phyloP scores from a whole-genome alignment of 169 alveolate genomes.

The Plasmodium blacklocki region DNA sequence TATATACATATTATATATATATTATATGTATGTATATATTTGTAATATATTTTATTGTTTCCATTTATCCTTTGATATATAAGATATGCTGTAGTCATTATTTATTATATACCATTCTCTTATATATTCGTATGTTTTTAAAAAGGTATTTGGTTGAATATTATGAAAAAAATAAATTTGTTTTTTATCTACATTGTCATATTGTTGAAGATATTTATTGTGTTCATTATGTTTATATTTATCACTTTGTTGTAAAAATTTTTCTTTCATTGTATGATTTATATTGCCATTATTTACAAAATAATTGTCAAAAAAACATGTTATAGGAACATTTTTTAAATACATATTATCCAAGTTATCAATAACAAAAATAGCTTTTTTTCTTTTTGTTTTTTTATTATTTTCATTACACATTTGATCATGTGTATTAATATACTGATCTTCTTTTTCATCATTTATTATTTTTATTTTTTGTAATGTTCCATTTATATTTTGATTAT shows the following conservation, averaged over 20 bases:
- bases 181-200: background rate
- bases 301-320: conserved; percentile 6
- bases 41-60: background rate
- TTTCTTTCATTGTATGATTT: background rate
- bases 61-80: conserved; percentile 53
- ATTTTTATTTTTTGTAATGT: background rate
- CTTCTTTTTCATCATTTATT: background rate
- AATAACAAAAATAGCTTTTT: conserved; percentile 47
- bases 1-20: no score
- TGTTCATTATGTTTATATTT: background rate
- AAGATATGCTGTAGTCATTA: conserved; percentile 15
- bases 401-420: no score
- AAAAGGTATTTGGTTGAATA: background rate
- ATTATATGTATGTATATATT: no score
- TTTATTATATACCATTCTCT: conserved; percentile 62
- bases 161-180: background rate
- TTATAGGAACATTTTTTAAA: conserved; percentile 20
- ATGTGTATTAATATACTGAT: background rate
- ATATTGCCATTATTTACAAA: background rate
- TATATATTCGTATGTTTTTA: conserved; percentile 61
- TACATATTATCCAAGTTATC: conserved; percentile 30
- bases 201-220: background rate
- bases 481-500: background rate
- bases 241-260: no score
- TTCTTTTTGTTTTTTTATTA: background rate